Evolutionary conservation across 2,329 filamentous ascomycete genomes (phyloP), one percentile per base, ranked within the genome.

Genomic region (Cladosporium sp.): DNA sequence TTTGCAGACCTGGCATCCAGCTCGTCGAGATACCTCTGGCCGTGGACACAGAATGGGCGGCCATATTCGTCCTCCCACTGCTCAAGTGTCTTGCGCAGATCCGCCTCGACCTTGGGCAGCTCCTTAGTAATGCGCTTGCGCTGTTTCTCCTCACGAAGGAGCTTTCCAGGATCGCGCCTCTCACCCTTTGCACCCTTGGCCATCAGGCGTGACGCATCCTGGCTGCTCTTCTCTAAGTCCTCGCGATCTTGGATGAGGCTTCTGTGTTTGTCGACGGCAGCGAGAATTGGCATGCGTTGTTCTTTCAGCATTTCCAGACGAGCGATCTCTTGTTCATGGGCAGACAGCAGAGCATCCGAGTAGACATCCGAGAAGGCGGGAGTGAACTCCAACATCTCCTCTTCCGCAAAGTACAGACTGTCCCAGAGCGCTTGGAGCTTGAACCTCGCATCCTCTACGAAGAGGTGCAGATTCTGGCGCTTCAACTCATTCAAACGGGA

Each of bases 371-470:
- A 57, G 67, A 97, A 97, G 36, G 91, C 93, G 0, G 94, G 93
- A 0, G 91, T 93, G 60, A 98, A 98, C 59, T 96, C 91, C 50
- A 97, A 81, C 91, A 97, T 97, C 72, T 98, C 93, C 62, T 98
- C 93, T 66, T 98, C 93, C 0, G 88, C 95, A 64, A 94, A 91
- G 73, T 93, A 97, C 1, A 98, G 74, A 0, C 82, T 78, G 65
- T 98, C 93, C 93, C 94, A 98, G 0, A 98, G 80, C 63, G 94
- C 91, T 68, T 97, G 92, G 9, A 98, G 78, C 65, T 88, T 88
- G 70, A 83, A 87, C 35, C 94, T 82, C 16, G 92, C 86, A 72
- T 98, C 93, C 67, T 97, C 93, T 9, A 98, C 89, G 62, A 98
- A 98, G 4, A 97, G 71, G 65, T 96, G 91, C 55, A 98, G 77